Conservation (phyloP, 2,329 filamentous ascomycete genomes). For the Fusarium proliferatum region DNA sequence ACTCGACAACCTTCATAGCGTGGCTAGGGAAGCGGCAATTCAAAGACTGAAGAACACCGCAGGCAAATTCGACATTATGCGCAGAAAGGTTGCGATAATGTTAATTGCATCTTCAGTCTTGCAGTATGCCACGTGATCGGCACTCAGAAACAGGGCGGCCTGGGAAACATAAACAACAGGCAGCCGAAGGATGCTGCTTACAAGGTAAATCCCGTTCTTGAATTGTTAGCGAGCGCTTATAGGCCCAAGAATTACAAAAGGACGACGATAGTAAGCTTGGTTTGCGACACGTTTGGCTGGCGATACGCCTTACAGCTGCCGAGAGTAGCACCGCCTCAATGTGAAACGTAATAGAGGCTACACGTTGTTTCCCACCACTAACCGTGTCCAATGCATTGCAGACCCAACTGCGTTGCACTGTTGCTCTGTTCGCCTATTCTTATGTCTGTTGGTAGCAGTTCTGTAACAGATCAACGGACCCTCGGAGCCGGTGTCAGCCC, state of each 20-base stretch:
- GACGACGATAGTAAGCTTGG: not conserved
- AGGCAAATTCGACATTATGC: not conserved
- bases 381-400: not conserved
- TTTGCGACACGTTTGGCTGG: not conserved
- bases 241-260: not conserved
- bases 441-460: not conserved
- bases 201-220: not conserved
- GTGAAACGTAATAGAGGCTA: constrained; percentile 4
- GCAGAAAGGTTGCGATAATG: not conserved
- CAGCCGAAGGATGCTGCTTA: not conserved
- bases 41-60: not conserved
- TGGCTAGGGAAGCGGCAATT: too few species aligned
- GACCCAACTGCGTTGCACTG: not conserved
- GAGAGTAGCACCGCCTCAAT: constrained; percentile 14
- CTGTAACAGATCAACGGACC: constrained; percentile 17
- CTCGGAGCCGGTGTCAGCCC: constrained; percentile 28
- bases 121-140: not conserved
- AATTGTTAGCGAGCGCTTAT: not conserved
- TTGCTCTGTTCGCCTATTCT: not conserved
- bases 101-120: not conserved
- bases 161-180: not conserved
- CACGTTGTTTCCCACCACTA: not conserved
- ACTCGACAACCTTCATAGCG: too few species aligned
- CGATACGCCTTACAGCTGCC: not conserved
- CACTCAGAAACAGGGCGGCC: too few species aligned